Evolutionary conservation across 139 green algal genomes (phyloP), one percentile per base, ranked within the genome.

Genomic region (Coelastrella sp.): DNA sequence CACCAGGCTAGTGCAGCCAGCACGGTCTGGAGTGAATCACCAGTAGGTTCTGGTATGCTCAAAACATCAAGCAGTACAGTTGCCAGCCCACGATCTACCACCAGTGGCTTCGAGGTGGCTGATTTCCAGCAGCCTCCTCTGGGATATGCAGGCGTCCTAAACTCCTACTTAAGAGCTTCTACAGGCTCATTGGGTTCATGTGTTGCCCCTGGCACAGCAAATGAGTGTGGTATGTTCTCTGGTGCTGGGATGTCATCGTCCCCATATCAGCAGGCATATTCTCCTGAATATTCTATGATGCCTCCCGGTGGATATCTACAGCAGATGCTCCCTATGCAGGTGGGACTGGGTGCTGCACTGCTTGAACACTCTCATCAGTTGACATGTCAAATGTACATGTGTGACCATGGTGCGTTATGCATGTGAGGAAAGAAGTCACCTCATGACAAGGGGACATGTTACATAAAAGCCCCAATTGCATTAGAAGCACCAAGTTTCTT

Each of bases 251-350:
- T n/a, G n/a, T n/a, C n/a, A n/a, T n/a, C n/a, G n/a, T n/a, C n/a
- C n/a, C n/a, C n/a, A n/a, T n/a, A n/a, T n/a, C n/a, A n/a, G n/a
- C n/a, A n/a, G n/a, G n/a, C n/a, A n/a, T n/a, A n/a, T n/a, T n/a
- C n/a, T n/a, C n/a, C n/a, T n/a, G n/a, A n/a, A n/a, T n/a, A n/a
- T n/a, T 40, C n/a, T 69, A 23, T 21, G 38, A 8, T 41, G 17
- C 62, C 19, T 23, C 7, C 9, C 62, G 7, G 23, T 15, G 7
- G 17, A 15, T 32, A 59, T 4, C 1, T 25, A 6, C 69, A 78
- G 27, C 69, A 75, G 37, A 11, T 78, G 40, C 25, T 78, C 40
- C 40, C 69, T 27, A 0, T 60, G 23, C 69, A 78, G 69, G 69
- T 78, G 23, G n/a, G 8, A 11, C 13, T 17, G n/a, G 23, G n/a